Conservation (phyloP, 495 filamentous ascomycete species). For the Neurospora africana region DNA sequence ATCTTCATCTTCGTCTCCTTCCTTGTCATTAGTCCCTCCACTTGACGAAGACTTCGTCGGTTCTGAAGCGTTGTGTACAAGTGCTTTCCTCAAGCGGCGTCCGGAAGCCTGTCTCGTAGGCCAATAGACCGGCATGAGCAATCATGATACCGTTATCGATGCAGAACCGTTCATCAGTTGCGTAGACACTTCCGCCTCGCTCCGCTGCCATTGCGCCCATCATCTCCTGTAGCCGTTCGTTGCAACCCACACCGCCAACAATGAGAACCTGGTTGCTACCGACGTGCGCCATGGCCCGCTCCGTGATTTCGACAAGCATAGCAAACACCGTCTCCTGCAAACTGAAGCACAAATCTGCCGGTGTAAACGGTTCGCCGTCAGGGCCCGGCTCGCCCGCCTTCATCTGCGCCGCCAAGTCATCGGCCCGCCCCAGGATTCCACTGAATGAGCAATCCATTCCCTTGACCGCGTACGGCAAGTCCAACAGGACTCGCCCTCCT, state of each 20-base stretch:
- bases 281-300: constrained; percentile 96
- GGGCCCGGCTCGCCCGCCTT: constrained; percentile 33
- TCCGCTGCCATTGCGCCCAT: constrained; percentile 95
- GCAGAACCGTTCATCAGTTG: constrained; percentile 93
- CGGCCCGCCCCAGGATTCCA: constrained; percentile 75
- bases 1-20: not conserved
- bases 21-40: constrained; percentile 62
- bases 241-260: constrained; percentile 97
- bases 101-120: constrained; percentile 65
- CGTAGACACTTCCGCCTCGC: constrained; percentile 80
- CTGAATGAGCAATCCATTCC: constrained; percentile 97
- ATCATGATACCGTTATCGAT: constrained; percentile 99
- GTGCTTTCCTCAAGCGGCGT: constrained; percentile 72
- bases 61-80: constrained; percentile 90
- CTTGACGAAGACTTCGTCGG: constrained; percentile 84
- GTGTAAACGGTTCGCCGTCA: constrained; percentile 47
- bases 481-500: constrained; percentile 53
- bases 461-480: constrained; percentile 92
- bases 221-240: constrained; percentile 93
- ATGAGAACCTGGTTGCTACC: constrained; percentile 83
- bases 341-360: constrained; percentile 86
- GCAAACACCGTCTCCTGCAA: constrained; percentile 91
- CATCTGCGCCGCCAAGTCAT: constrained; percentile 60
- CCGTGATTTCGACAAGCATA: constrained; percentile 98
- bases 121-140: constrained; percentile 85